A percentile compares a stretch with the other conserved stretches of the same genome.
Conservation (phyloP, 2,329 filamentous ascomycete genomes). For the Neonectria ditissima region DNA sequence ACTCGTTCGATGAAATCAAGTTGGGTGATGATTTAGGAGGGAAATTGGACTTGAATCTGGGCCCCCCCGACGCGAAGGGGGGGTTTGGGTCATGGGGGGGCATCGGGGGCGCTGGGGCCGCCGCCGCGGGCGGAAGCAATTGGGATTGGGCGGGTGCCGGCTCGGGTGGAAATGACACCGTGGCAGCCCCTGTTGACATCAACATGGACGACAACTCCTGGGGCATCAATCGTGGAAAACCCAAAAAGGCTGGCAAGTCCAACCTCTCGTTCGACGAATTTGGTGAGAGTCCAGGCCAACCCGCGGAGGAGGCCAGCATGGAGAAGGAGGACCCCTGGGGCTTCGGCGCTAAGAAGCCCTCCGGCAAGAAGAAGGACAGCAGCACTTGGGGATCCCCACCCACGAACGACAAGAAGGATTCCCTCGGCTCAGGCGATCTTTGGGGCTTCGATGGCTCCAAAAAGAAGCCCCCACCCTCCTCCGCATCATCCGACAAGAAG, state of each 20-base stretch:
- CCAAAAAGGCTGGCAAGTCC: constrained; percentile 64
- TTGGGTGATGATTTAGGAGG: constrained; percentile 69
- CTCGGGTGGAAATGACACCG: constrained; percentile 39
- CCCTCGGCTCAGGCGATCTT: constrained; percentile 41
- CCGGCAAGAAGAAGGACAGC: constrained; percentile 57
- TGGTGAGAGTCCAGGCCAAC: constrained; percentile 55
- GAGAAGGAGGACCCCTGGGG: constrained; percentile 48
- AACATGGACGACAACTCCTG: constrained; percentile 58
- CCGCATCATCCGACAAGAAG: constrained; percentile 41
- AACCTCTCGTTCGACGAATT: constrained; percentile 62
- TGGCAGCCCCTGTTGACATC: constrained; percentile 26
- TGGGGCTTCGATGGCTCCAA: constrained; percentile 54
- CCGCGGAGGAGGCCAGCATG: constrained; percentile 50
- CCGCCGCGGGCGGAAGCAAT: constrained; percentile 44
- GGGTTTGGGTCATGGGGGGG: constrained; percentile 70
- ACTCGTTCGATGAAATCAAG: constrained; percentile 74
- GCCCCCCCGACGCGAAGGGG: constrained; percentile 58
- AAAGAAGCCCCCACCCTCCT: constrained; percentile 56
- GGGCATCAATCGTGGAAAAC: constrained; percentile 59
- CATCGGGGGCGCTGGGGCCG: constrained; percentile 36
- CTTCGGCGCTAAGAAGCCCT: constrained; percentile 54
- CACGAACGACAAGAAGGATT: constrained; percentile 50
- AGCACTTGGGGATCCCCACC: constrained; percentile 52
- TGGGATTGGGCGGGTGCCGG: constrained; percentile 57
- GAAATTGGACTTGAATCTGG: constrained; percentile 67